A percentile compares a stretch with the other conserved stretches of the same genome.
Evolutionary conservation across 192 early-diverging fungal species (phyloP).

Genomic region (Neocallimastix lanati): DNA sequence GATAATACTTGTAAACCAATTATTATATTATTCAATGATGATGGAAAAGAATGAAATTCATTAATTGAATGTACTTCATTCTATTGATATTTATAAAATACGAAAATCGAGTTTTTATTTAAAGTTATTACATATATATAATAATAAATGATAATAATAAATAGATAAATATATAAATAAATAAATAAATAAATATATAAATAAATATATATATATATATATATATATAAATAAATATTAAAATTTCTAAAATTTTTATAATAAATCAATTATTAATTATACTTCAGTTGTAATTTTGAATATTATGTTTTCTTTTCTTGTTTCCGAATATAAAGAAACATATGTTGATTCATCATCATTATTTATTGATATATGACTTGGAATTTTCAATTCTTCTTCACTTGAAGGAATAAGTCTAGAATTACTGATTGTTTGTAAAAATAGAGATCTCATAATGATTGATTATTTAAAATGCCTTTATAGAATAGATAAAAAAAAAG

Average conservation of each 20-base stretch:
- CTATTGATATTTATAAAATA: neutral
- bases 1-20: slow-evolving; percentile 26
- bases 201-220: no score
- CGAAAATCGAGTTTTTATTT: no score
- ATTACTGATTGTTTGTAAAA: neutral
- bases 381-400: neutral
- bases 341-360: neutral
- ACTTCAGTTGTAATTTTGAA: neutral
- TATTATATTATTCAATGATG: slow-evolving; percentile 1
- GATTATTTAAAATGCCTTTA: no score
- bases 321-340: neutral
- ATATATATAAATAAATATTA: neutral
- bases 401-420: neutral
- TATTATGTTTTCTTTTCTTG: neutral
- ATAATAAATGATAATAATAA: no score
- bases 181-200: no score
- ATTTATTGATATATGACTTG: neutral
- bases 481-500: no score
- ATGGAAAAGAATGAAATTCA: neutral
- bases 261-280: neutral
- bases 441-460: neutral
- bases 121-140: no score
- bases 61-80: neutral
- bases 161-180: no score
- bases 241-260: neutral